These are phyloP conservation scores for Leccinum ochraceum DNA, from an alignment of 768 basidiomycete species.

Conservation along the genomic window DNA sequence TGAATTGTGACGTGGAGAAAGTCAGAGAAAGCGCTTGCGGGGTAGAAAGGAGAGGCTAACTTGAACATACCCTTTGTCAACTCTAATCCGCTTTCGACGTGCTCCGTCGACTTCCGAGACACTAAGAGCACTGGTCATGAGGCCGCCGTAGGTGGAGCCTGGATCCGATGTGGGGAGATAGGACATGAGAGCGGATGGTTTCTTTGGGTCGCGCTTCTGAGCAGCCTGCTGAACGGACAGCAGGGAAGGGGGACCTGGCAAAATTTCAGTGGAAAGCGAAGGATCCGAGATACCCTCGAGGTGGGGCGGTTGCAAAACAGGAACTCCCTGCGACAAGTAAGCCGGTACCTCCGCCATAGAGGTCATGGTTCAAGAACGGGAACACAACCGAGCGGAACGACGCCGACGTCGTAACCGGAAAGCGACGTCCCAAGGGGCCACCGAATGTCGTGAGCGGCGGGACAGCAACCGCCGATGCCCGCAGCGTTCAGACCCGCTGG, in stretches of 20 bases:
- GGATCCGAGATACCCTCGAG: slow-evolving; percentile 72
- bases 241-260: slow-evolving; percentile 83
- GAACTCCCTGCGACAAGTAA: slow-evolving; percentile 72
- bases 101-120: slow-evolving; percentile 60
- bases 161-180: slow-evolving; percentile 86
- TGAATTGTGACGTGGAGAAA: slow-evolving; percentile 21
- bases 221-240: slow-evolving; percentile 67
- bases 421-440: slow-evolving; percentile 18
- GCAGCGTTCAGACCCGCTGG: slow-evolving; percentile 22
- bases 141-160: slow-evolving; percentile 83
- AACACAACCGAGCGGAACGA: slow-evolving; percentile 22
- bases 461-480: slow-evolving; percentile 17
- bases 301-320: slow-evolving; percentile 74
- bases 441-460: slow-evolving; percentile 26
- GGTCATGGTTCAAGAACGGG: slow-evolving; percentile 53
- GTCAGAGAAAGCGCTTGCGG: slow-evolving; percentile 25
- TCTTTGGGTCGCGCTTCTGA: slow-evolving; percentile 80
- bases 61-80: slow-evolving; percentile 67
- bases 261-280: slow-evolving; percentile 83
- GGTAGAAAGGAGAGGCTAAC: slow-evolving; percentile 30
- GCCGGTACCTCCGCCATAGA: slow-evolving; percentile 68
- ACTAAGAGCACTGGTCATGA: slow-evolving; percentile 64
- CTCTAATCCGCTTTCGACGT: slow-evolving; percentile 69
- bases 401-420: slow-evolving; percentile 22
- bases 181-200: slow-evolving; percentile 66